Evolutionary conservation across 2,329 filamentous ascomycete species (phyloP), one percentile per base, ranked within the genome.

Genomic region (Triangularia verruculosa): DNA sequence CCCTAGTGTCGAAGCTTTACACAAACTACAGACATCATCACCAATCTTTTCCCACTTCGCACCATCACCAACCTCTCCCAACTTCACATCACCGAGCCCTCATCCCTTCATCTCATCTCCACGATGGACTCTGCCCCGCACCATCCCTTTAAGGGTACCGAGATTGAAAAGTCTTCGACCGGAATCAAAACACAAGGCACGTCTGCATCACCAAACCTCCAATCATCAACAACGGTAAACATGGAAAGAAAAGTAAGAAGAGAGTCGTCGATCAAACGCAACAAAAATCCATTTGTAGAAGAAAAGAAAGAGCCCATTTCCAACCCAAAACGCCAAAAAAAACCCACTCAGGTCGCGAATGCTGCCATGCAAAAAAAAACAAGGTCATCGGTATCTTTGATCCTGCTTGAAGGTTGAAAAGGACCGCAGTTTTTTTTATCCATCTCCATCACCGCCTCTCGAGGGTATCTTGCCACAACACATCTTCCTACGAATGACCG

Each of bases 401-500:
- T 9, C 22, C n/a, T 28, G 12, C 13, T 52, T 13, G 9, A 22
- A 51, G n/a, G 39, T 8, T 17, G 39, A n/a, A 4, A n/a, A 39
- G 7, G 9, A 47, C 17, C n/a, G 5, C 17, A 47, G 5, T 2
- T 6, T 2, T 2, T 25, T 24, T 28, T 17, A 8, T 11, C 15
- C 13, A 28, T 39, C 47, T 17, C 8, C 52, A 43, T 27, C 34
- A 30, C 25, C 24, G 12, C 57, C 39, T 47, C 17, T 28, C 24
- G 22, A 30, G 30, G 27, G 22, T 61, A 53, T 61, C 58, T 20
- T 59, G 39, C 57, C 24, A 34, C 24, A 32, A 20, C 27, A 55
- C 24, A 61, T 56, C 59, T 22, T 13, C 43, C 5, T 12, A 7
- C 1, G n/a, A 15, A 55, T 52, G 13, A 43, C 17, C n/a, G 34